phyloP scores from a whole-genome alignment of 805 yeast genomes.

The Debaryomyces prosopidis region DNA sequence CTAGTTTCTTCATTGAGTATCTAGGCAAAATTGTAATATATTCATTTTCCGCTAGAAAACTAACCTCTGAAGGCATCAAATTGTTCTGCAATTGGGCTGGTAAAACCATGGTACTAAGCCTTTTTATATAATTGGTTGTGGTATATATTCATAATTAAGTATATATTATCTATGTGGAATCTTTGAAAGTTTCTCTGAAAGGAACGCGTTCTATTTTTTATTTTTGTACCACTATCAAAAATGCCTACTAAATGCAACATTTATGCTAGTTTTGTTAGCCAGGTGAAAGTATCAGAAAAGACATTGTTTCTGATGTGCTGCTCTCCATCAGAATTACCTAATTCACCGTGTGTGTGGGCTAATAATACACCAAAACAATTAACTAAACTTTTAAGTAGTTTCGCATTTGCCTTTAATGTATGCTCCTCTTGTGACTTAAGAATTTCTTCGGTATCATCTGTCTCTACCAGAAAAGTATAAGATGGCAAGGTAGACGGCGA shows the following conservation, averaged over 20 bases:
- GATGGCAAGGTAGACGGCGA: neutral
- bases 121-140: neutral
- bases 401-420: conserved; percentile 3
- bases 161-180: too few relatives aligned
- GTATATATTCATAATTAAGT: too few relatives aligned
- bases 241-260: neutral
- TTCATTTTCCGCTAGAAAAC: conserved; percentile 83
- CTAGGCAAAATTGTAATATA: conserved; percentile 74
- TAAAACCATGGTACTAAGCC: conserved; percentile 53
- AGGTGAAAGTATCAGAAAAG: conserved; percentile 19
- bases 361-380: conserved; percentile 21
- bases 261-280: conserved; percentile 15
- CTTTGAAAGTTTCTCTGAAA: neutral
- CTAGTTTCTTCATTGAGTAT: conserved; percentile 63
- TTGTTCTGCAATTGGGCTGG: conserved; percentile 55
- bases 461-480: neutral
- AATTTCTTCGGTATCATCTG: neutral
- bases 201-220: neutral
- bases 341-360: conserved; percentile 14
- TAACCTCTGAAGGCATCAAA: conserved; percentile 75
- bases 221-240: neutral
- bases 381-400: conserved; percentile 8
- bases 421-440: conserved; percentile 8
- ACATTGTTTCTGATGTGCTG: conserved; percentile 15
- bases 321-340: conserved; percentile 21